phyloP scores from a whole-genome alignment of 306 rosid species.

The Cyclanthera cordifolia region DNA sequence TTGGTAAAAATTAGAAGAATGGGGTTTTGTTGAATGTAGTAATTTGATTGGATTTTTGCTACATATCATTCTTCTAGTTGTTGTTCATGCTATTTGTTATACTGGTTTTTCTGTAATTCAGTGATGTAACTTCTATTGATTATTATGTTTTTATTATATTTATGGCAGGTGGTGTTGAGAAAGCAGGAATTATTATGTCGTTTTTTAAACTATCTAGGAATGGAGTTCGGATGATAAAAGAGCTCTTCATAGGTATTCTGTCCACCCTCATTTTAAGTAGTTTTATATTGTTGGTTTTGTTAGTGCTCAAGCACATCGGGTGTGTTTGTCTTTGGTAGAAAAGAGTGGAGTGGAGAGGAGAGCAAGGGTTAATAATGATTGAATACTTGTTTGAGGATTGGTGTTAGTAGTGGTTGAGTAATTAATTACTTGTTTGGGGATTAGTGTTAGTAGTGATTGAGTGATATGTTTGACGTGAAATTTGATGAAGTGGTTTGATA shows the following conservation, averaged over 20 bases:
- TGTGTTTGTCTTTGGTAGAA: too few species aligned
- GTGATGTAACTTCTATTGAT: neutral
- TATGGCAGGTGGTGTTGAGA: slow-evolving; percentile 2
- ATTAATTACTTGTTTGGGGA: too few species aligned
- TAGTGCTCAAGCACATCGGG: too few species aligned
- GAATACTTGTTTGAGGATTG: too few species aligned
- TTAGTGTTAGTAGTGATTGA: too few species aligned
- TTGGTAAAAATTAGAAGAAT: neutral
- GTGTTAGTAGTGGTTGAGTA: too few species aligned
- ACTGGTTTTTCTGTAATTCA: neutral
- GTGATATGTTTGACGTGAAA: too few species aligned
- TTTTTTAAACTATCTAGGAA: slow-evolving; percentile 3
- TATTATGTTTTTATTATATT: neutral
- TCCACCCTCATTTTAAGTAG: neutral
- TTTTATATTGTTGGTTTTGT: too few species aligned
- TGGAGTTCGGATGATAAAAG: slow-evolving; percentile 10
- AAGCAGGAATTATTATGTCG: neutral
- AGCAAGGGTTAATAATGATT: too few species aligned
- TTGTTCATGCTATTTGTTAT: neutral
- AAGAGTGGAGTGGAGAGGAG: too few species aligned
- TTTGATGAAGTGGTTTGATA: too few species aligned
- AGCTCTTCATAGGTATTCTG: neutral
- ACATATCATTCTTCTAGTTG: too few species aligned
- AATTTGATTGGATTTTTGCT: neutral
- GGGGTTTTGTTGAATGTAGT: neutral